Percentiles rank a stretch among this genome's conserved stretches.
Conservation (phyloP, 495 filamentous ascomycete genomes). For the Aspergillus avenaceus region DNA sequence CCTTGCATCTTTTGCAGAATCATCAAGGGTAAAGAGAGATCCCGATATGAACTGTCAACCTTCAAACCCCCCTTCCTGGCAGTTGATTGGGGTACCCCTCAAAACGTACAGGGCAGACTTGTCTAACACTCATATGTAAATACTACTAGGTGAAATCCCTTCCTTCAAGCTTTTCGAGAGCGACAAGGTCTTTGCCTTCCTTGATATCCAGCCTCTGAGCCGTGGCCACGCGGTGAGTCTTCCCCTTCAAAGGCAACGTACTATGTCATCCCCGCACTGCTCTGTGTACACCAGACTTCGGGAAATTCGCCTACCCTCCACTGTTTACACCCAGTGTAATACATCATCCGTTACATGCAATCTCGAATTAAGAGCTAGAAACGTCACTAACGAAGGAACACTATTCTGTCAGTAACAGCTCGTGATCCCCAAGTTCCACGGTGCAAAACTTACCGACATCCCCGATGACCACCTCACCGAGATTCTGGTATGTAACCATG, state of each 20-base stretch:
- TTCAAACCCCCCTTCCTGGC: background rate
- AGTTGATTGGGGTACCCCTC: background rate
- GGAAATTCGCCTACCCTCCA: no score
- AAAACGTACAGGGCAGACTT: background rate
- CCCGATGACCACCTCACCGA: constrained; percentile 85
- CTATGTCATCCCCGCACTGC: constrained; percentile 18
- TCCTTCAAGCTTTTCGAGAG: constrained; percentile 92
- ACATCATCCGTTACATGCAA: background rate
- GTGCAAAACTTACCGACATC: constrained; percentile 86
- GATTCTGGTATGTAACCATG: constrained; percentile 59
- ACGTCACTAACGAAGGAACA: constrained; percentile 1
- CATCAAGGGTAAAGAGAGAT: constrained; percentile 66
- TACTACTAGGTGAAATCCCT: constrained; percentile 75
- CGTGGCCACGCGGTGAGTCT: constrained; percentile 71
- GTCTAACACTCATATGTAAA: constrained; percentile 4
- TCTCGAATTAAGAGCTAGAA: background rate
- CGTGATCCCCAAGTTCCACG: constrained; percentile 94
- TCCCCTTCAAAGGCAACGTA: background rate
- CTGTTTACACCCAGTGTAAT: background rate
- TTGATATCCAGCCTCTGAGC: constrained; percentile 89
- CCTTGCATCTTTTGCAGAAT: constrained; percentile 98
- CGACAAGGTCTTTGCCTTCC: constrained; percentile 91
- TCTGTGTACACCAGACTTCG: background rate
- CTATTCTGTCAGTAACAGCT: constrained; percentile 51
- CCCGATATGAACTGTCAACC: background rate